Evolutionary conservation across 2,329 filamentous ascomycete species (phyloP), one percentile per base, ranked within the genome.

Genomic region (Penicillium sp.): DNA sequence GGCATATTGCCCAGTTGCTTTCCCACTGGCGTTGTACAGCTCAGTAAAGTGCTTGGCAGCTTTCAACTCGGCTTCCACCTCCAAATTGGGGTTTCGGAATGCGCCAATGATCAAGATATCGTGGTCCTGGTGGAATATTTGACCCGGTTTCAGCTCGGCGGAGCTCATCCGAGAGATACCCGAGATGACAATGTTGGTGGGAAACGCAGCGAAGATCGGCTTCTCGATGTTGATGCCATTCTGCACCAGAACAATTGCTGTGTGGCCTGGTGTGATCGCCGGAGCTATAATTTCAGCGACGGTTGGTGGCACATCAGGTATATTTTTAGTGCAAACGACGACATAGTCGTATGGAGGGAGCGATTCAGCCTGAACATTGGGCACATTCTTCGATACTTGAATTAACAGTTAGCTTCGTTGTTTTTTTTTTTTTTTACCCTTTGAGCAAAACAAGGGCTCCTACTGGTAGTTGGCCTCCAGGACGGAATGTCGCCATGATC

Each of bases 171-270:
- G 70, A 3, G 75, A 77, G 23, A 85, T 74, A 24, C 81, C 79
- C 16, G 77, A 80, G 2, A 86, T 71, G 5, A 84, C 62, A 1
- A 77, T 64, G 60, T 82, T 84, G 3, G 65, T 59, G 1, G 83
- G 82, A 62, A 84, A 83, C 0, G 70, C 66, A 1, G 65, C 57
- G n/a, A 81, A 63, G 23, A 85, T 61, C 0, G 81, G 80, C 53
- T 74, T 77, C 61, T 85, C 80, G 61, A 85, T 84, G 62, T 83
- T 83, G 33, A 85, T 69, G 2, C 82, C 82, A 62, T 85, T 85
- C 59, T 85, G 83, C 3, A 82, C 68, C 6, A 85, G 75, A 1
- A 83, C 71, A 47, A 85, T 78, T 43, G 72, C 73, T 0, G 81
- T 83, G 20, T 75, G 68, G 3, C 72, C 74, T 2, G 74, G 70